A percentile compares a stretch with the other conserved stretches of the same genome.
Evolutionary conservation across 225 moss, liverwort and hornwort species (phyloP).

Genomic region (Marchantia paleacea): DNA sequence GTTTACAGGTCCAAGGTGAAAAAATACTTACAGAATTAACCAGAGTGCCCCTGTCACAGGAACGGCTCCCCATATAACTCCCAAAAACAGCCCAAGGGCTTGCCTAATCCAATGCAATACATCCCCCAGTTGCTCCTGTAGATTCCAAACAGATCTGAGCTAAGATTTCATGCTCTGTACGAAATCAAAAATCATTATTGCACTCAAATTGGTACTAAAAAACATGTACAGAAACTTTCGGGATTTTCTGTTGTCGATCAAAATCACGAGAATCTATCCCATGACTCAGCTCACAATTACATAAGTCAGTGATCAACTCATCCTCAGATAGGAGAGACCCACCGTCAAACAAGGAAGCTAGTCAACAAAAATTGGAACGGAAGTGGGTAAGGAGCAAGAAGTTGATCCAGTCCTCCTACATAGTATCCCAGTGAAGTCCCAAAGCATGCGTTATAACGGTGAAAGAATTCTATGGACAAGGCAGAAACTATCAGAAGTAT

Average conservation of each 20-base stretch:
- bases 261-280: too few relatives aligned
- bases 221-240: too few relatives aligned
- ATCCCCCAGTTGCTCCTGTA: slow-evolving; percentile 85
- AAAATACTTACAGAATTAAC: slow-evolving; percentile 49
- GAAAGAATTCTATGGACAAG: neutral
- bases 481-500: neutral
- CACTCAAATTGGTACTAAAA: too few relatives aligned
- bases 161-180: neutral
- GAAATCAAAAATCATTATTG: neutral
- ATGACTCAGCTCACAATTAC: too few relatives aligned
- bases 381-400: too few relatives aligned
- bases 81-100: slow-evolving; percentile 62
- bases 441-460: neutral
- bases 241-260: too few relatives aligned
- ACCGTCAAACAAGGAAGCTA: too few relatives aligned
- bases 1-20: neutral
- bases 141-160: neutral
- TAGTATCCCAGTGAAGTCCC: too few relatives aligned
- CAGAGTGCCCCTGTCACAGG: slow-evolving; percentile 73
- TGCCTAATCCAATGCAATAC: slow-evolving; percentile 93
- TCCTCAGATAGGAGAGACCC: too few relatives aligned
- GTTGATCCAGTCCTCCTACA: too few relatives aligned
- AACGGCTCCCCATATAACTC: slow-evolving; percentile 70
- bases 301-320: too few relatives aligned
- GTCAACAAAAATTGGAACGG: too few relatives aligned